Evolutionary conservation across 768 basidiomycete genomes (phyloP).

Genomic region (Hygrocybe punicea): DNA sequence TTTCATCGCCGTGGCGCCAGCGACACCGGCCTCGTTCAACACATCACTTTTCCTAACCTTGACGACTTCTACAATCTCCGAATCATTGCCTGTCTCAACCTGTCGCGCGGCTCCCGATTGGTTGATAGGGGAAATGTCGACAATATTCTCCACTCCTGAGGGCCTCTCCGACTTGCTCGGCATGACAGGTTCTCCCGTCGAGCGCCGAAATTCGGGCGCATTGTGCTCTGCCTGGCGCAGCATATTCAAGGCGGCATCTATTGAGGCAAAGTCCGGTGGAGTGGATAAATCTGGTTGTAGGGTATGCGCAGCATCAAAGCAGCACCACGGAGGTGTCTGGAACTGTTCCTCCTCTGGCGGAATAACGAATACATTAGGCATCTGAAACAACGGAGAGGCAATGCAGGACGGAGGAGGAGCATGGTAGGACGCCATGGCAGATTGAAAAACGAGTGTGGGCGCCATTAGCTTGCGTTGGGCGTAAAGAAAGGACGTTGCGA

Average conservation of each 20-base stretch:
- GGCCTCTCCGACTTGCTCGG: slow-evolving; percentile 19
- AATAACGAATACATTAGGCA: slow-evolving; percentile 51
- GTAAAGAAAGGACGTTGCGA: slow-evolving; percentile 6
- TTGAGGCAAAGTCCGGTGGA: slow-evolving; percentile 30
- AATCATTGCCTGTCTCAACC: slow-evolving; percentile 37
- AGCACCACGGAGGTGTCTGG: slow-evolving; percentile 49
- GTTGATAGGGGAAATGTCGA: slow-evolving; percentile 17
- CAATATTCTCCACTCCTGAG: slow-evolving; percentile 5
- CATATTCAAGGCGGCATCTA: slow-evolving; percentile 30
- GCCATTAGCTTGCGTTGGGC: slow-evolving; percentile 2
- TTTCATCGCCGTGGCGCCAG: slow-evolving; percentile 23
- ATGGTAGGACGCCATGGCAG: background rate
- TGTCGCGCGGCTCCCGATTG: background rate
- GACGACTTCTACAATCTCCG: slow-evolving; percentile 59
- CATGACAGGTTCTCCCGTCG: slow-evolving; percentile 19
- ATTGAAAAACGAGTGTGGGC: slow-evolving; percentile 8
- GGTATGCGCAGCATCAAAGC: slow-evolving; percentile 47
- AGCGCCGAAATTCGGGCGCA: slow-evolving; percentile 22
- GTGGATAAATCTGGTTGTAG: slow-evolving; percentile 18
- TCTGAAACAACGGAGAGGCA: slow-evolving; percentile 7
- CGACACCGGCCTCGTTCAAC: background rate
- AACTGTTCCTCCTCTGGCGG: slow-evolving; percentile 57
- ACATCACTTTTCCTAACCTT: slow-evolving; percentile 41
- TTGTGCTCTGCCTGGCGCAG: slow-evolving; percentile 14
- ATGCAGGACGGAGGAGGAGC: slow-evolving; percentile 3